Base-by-base conservation (phyloP, 805 yeast species). In the Myxozyma kluyveri region DNA sequence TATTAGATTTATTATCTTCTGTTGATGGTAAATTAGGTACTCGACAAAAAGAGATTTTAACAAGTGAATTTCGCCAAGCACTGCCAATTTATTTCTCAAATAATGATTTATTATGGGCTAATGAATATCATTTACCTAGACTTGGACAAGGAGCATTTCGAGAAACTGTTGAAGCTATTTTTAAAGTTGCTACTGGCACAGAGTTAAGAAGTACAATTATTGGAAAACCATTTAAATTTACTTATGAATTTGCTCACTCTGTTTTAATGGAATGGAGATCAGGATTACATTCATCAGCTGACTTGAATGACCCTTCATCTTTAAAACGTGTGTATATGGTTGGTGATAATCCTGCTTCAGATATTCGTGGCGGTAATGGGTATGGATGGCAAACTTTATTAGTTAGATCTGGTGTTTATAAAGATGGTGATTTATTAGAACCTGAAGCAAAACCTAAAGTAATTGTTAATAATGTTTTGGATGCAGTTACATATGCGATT, bases 281-380 rank as follows among this genome's bases (percentile, higher is more conserved):
- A 9, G 12, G 14, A 29, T 29, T 29, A 29, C 33, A 29, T 29
- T 14, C 33, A 29, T 29, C 33, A 9, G 42, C 45, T n/a, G 29
- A 41, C 12, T 42, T 35, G 31, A 57, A 54, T 12, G 48, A 48
- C 24, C 21, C 42, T 10, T 39, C 49, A 21, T 43, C 44, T 46
- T 46, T 85, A 61, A 71, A 73, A 33, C 69, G 76, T n/a, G 84
- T 93, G 1, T 90, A 76, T 70, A 93, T 93, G 99, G 88, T 93
- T 32, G 99, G 99, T 26, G 99, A 93, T 69, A 93, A 93, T 67
- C 98, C 97, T 3, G 93, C 84, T 26, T 80, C 89, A 45, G 99
- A 93, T 66, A 93, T 93, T 48, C 76, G 77, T 50, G 99, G 99
- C 0, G 99, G 96, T 4, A 83, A 85, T 61, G 72, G 73, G 45